Percentiles rank a stretch among this genome's conserved stretches.
Evolutionary conservation across 148 eudicot genomes (phyloP).

Genomic region (Fagopyrum homotropicum): DNA sequence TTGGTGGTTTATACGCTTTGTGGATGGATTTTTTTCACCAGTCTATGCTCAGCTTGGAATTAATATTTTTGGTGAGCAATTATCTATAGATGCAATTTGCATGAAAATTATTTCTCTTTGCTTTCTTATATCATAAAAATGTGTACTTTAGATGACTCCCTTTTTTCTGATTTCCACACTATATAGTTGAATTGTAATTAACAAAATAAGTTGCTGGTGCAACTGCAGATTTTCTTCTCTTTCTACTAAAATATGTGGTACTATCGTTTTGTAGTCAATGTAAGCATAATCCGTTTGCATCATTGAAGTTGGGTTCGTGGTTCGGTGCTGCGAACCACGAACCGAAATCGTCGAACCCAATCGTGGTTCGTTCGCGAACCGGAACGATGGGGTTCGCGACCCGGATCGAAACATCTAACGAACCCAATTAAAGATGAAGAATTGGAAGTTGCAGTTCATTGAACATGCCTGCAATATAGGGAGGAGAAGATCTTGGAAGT

Average conservation of each 20-base stretch:
- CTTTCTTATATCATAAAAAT: not conserved
- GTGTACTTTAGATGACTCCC: not conserved
- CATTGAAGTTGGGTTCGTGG: too few relatives aligned
- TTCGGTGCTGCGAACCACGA: too few relatives aligned
- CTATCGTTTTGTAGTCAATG: not conserved
- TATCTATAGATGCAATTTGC: not conserved
- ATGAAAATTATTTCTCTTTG: constrained; percentile 5
- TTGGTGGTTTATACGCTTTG: constrained; percentile 89
- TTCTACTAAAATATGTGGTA: not conserved
- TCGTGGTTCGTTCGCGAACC: too few relatives aligned
- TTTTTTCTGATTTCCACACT: not conserved
- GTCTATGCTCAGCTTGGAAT: constrained; percentile 86
- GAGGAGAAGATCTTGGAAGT: too few relatives aligned
- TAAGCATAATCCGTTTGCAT: not conserved
- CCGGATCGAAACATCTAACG: too few relatives aligned
- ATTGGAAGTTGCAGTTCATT: too few relatives aligned
- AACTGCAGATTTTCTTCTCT: not conserved
- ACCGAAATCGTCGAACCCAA: too few relatives aligned
- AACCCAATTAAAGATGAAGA: too few relatives aligned
- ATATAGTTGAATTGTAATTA: not conserved
- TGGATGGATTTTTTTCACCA: constrained; percentile 87
- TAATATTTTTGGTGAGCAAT: constrained; percentile 61
- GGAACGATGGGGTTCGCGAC: too few relatives aligned
- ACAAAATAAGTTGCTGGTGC: not conserved
- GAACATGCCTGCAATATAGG: too few relatives aligned